phyloP scores from a whole-genome alignment of 2,329 filamentous ascomycete species.

The Ceratocystis eucalypticola region DNA sequence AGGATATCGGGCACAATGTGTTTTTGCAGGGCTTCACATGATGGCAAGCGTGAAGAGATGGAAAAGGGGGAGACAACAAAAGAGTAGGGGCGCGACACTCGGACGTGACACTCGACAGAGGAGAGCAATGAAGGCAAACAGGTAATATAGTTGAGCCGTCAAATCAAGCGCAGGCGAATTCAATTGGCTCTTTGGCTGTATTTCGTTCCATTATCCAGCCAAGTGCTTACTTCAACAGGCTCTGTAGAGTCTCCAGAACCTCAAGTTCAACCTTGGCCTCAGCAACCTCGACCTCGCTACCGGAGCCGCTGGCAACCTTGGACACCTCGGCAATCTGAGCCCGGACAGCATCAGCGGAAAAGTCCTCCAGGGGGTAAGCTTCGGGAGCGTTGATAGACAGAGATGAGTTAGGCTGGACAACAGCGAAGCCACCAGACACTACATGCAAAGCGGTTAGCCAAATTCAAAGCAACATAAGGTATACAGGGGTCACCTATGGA shows the following conservation, averaged over 20 bases:
- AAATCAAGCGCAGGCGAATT: slow-evolving; percentile 1
- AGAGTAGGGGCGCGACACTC: background rate
- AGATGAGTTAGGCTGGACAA: slow-evolving; percentile 86
- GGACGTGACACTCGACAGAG: background rate
- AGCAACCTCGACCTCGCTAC: slow-evolving; percentile 93
- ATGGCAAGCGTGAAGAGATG: background rate
- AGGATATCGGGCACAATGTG: background rate
- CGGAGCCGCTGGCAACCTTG: slow-evolving; percentile 80
- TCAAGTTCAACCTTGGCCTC: slow-evolving; percentile 99
- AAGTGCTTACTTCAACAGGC: slow-evolving; percentile 20
- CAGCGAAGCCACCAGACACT: slow-evolving; percentile 96
- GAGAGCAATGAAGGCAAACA: background rate
- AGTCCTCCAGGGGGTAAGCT: slow-evolving; percentile 87
- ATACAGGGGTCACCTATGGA: background rate
- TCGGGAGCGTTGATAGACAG: slow-evolving; percentile 98
- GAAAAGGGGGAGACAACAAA: background rate
- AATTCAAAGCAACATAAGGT: background rate
- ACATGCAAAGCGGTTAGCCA: slow-evolving; percentile 8
- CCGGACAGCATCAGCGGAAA: slow-evolving; percentile 80
- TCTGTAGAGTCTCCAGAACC: slow-evolving; percentile 27
- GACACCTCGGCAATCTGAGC: slow-evolving; percentile 88
- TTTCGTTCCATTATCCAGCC: background rate
- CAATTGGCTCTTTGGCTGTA: background rate
- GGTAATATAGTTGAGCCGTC: background rate
- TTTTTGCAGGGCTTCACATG: background rate